Evolutionary conservation across 306 rosid species (phyloP).

Genomic region (Benincasa hispida): DNA sequence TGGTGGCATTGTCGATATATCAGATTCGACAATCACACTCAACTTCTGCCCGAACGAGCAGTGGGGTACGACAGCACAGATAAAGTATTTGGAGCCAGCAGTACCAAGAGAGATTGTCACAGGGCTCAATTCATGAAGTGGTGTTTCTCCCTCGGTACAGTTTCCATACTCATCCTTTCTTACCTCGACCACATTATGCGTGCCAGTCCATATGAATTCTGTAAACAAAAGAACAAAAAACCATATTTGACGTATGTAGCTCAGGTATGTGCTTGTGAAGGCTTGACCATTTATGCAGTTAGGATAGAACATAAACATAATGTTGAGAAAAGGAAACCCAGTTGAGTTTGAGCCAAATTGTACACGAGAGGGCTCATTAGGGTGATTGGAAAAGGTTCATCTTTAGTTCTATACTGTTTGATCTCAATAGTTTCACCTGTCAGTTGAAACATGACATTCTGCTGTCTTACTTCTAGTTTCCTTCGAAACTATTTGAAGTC

Average conservation of each 20-base stretch:
- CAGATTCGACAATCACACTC: neutral
- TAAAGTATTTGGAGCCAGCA: neutral
- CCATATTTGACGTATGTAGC: neutral
- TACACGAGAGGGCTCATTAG: neutral
- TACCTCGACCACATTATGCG: constrained; percentile 10
- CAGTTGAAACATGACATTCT: neutral
- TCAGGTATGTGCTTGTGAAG: neutral
- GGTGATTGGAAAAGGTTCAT: neutral
- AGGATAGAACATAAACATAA: neutral
- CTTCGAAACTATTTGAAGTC: neutral
- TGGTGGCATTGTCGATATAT: neutral
- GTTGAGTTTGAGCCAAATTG: neutral
- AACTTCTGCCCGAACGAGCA: constrained; percentile 1
- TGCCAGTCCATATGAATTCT: constrained; percentile 12
- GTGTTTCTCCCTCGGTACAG: neutral
- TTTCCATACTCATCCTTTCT: neutral
- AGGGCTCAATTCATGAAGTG: neutral
- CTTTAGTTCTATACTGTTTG: neutral
- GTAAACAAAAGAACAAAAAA: neutral
- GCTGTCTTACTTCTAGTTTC: neutral
- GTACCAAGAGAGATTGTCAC: neutral
- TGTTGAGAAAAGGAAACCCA: neutral
- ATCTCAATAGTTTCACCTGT: neutral
- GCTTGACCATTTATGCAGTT: neutral
- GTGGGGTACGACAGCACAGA: neutral